Evolutionary conservation across 2,329 filamentous ascomycete species (phyloP), one percentile per base, ranked within the genome.

Genomic region (Pestalotiopsis sp.): DNA sequence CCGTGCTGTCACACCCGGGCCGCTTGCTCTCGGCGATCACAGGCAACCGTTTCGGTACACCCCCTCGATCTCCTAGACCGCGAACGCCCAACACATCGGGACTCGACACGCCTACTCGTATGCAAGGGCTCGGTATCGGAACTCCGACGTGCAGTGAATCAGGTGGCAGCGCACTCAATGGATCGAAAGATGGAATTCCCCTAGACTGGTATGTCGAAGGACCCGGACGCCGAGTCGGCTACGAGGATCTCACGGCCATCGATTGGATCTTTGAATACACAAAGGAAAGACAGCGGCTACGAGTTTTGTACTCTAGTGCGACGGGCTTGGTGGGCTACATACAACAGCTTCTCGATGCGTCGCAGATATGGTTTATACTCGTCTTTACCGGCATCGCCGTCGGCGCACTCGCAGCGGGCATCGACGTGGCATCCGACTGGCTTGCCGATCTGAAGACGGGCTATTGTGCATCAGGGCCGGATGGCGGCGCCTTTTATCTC

Each of bases 251-350:
- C 79, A 98, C 95, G 17, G 95, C 96, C 69, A 99, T 99, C 79
- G 96, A 99, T 83, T 99, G 96, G 96, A 98, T 98, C 78, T 98
- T 97, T 76, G 96, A 99, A 81, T 97, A 98, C 78, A 96, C 93
- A 66, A 98, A 98, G 80, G 96, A 99, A 82, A 90, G 96, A 23
- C 94, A 97, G 79, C 90, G 96, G 27, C 83, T 97, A 75, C 89
- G 94, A n/a, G 88, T 92, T 38, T 84, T 99, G 23, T 88, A 90
- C 67, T 89, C 92, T 0, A 89, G 87, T 74, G 87, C 90, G 7
- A 86, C 88, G 23, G 93, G 94, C 0, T 73, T 97, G 4, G 70
- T 95, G 23, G 94, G 94, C 13, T 90, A 94, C 74, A 75, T 92
- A 67, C 90, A 88, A 70, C 90, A 92, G 72, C 82, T 97, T 27